These are phyloP conservation scores for Globisporangium sylvaticum DNA, from an alignment of 352 stramenopile genomes.

Conservation along the genomic window DNA sequence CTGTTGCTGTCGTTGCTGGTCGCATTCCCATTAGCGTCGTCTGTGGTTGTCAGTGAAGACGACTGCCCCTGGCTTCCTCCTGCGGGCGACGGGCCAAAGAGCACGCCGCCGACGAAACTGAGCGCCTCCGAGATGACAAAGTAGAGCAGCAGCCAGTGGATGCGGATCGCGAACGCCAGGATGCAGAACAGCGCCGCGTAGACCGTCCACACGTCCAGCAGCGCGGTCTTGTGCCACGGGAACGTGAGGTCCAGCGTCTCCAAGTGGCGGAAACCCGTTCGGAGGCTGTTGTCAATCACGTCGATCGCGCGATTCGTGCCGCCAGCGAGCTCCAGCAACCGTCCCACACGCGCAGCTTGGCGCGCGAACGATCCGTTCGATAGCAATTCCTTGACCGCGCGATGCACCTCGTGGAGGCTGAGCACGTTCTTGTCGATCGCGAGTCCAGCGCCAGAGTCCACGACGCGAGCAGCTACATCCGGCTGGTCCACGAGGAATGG, in stretches of 20 bases:
- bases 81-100: conserved; percentile 30
- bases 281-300: conserved; percentile 63
- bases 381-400: conserved; percentile 41
- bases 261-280: conserved; percentile 54
- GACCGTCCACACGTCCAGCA: conserved; percentile 80
- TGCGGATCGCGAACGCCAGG: conserved; percentile 50
- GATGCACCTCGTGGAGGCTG: conserved; percentile 46
- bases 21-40: not conserved
- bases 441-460: conserved; percentile 66
- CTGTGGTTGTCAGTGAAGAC: conserved; percentile 1
- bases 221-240: conserved; percentile 73
- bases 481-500: conserved; percentile 87
- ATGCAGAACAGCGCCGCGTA: conserved; percentile 71
- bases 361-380: conserved; percentile 42
- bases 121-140: conserved; percentile 49
- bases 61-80: not conserved
- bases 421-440: conserved; percentile 73
- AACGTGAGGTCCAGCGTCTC: conserved; percentile 60
- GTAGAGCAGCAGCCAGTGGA: conserved; percentile 69
- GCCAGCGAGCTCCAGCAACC: conserved; percentile 52
- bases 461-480: conserved; percentile 75
- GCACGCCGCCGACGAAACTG: conserved; percentile 29
- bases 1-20: not conserved
- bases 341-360: conserved; percentile 47
- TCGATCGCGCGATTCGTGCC: conserved; percentile 59